Evolutionary conservation across 2,329 filamentous ascomycete species (phyloP).

Genomic region (Fonsecaea monophora): DNA sequence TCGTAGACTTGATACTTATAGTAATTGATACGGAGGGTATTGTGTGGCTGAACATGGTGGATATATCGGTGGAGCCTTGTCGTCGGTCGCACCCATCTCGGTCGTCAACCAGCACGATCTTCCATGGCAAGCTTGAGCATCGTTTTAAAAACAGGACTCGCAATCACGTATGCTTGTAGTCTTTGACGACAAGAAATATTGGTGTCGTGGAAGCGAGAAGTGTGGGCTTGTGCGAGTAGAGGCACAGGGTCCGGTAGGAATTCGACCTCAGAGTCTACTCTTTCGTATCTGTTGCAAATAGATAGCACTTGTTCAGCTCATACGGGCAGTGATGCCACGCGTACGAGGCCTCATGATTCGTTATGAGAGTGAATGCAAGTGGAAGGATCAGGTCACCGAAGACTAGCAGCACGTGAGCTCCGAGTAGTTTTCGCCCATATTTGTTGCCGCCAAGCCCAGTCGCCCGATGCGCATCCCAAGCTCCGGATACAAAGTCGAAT

Average conservation of each 20-base stretch:
- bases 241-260: neutral
- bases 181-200: too few relatives aligned
- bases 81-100: too few relatives aligned
- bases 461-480: slow-evolving; percentile 3
- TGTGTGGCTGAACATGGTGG: neutral
- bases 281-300: neutral
- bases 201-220: too few relatives aligned
- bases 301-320: neutral
- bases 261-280: neutral
- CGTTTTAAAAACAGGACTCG: too few relatives aligned
- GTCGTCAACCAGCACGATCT: too few relatives aligned
- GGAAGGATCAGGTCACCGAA: too few relatives aligned
- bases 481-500: slow-evolving; percentile 12
- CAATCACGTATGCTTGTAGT: too few relatives aligned
- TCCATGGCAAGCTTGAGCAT: too few relatives aligned
- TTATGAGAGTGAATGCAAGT: neutral
- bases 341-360: neutral
- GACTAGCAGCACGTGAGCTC: neutral
- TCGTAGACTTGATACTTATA: neutral
- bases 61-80: neutral
- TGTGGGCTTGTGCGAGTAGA: neutral
- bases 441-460: slow-evolving; percentile 11
- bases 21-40: neutral
- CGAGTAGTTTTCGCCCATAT: neutral
- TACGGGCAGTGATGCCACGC: neutral